Evolutionary conservation across 2,329 filamentous ascomycete genomes (phyloP), one percentile per base, ranked within the genome.

Genomic region (Allantophomopsis cytisporea): DNA sequence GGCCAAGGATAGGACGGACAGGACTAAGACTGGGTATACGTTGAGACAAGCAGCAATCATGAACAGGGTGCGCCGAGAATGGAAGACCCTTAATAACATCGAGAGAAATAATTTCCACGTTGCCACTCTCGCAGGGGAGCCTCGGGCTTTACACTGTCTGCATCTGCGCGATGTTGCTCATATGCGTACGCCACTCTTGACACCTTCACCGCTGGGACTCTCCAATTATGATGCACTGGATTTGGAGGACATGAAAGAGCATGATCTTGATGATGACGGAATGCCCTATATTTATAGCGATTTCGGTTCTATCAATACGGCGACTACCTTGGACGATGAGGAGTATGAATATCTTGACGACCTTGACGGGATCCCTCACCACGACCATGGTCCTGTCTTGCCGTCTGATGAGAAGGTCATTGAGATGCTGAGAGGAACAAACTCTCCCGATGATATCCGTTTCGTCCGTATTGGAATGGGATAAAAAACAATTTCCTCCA

Each of bases 1-100:
- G 60, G 58, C 58, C n/a, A 64, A 60, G 39, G 65, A 68, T 31
- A 64, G 61, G 39, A 60, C 63, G 1, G 59, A 68, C 14, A 61
- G 66, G 21, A 67, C 70, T 43, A 60, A 60, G 16, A 57, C 60
- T n/a, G 23, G 5, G 8, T 10, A 12, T 28, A 60, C 74, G 18
- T 60, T 83, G 12, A 64, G 77, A 17, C 76, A 80, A 37, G 76
- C 73, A 15, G 79, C 78, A 5, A 73, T 81, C 41, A 64, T 82
- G 54, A 84, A 84, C 49, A 58, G 70, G 8, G 62, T 28, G 23
- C 23, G 23, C 11, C 23, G 23, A 28, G 23, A 8, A 28, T 28
- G 23, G 23, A 28, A 28, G 23, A 12, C 23, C 11, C 11, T 28
- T 10, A 28, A 28, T 12, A 28, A 28, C 7, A 28, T 8, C 23